Percentiles rank a stretch among this genome's conserved stretches.
Evolutionary conservation across 2,329 filamentous ascomycete genomes (phyloP).

Genomic region (Elsinoe australis): DNA sequence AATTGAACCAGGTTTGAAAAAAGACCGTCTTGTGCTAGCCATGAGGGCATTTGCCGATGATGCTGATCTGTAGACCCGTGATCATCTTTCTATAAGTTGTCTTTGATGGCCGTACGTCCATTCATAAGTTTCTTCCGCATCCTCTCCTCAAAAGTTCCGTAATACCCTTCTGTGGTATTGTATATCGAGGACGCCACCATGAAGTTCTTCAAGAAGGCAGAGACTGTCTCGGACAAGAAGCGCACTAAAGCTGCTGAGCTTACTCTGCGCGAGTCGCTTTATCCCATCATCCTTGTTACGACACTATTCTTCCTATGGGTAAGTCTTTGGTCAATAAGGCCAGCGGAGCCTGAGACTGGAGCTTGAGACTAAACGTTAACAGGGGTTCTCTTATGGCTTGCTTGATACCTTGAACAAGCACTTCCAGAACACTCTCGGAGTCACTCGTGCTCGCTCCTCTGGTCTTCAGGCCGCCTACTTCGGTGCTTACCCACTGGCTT

Average conservation of each 20-base stretch:
- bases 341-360: too few relatives aligned
- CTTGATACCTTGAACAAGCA: slow-evolving; percentile 40
- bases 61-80: background rate
- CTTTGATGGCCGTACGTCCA: too few relatives aligned
- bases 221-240: slow-evolving; percentile 33
- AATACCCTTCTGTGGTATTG: too few relatives aligned
- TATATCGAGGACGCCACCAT: too few relatives aligned
- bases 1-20: background rate
- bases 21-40: background rate
- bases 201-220: slow-evolving; percentile 19
- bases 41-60: background rate
- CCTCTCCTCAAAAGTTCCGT: background rate
- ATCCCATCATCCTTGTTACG: slow-evolving; percentile 59
- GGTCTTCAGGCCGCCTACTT: slow-evolving; percentile 46
- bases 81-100: too few relatives aligned
- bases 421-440: slow-evolving; percentile 38
- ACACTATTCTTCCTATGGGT: slow-evolving; percentile 59
- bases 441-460: slow-evolving; percentile 38
- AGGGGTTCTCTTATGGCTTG: slow-evolving; percentile 48
- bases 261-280: slow-evolving; percentile 58
- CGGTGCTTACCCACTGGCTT: slow-evolving; percentile 44
- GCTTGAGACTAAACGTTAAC: too few relatives aligned
- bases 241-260: slow-evolving; percentile 53
- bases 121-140: too few relatives aligned
- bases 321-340: slow-evolving; percentile 22